Base-by-base conservation (phyloP, 768 basidiomycete species). In the Boletus insuetus region DNA sequence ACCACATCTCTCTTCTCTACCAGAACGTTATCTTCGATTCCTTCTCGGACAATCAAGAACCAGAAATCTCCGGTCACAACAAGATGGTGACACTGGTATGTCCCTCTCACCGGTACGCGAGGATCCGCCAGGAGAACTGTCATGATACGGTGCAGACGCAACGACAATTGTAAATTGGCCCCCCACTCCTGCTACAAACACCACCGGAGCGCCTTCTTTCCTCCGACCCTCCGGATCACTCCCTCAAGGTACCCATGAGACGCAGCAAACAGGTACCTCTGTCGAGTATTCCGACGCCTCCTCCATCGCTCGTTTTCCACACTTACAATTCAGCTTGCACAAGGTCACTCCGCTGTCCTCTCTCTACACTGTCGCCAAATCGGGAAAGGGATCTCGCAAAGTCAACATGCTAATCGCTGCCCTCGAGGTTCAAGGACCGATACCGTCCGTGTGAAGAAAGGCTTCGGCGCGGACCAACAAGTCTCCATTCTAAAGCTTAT, bases 341-440 rank as follows among this genome's bases (percentile, higher is more conserved):
- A 63, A 74, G 0, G 67, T 91, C 19, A 79, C 81, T 0, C 71
- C 82, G 2, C 73, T 91, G 2, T 71, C 80, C 3, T 52, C 68
- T 12, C 64, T 79, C 64, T 26, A 64, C 76, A 17, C 58, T 1
- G 57, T 57, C 37, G 62, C 65, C 16, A 54, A 64, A 51, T 69
- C 70, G 35, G 61, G 69, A 17, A 74, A 66, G 57, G 74, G 74
- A 10, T 75, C 79, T 35, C 69, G 66, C 20, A 85, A 84, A 62
- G 75, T 84, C 20, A 79, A 75, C 40, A 54, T 87, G 9, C 76
- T 93, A 8, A 75, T 87, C 6, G 89, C 85, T 6, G 79, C 81
- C 8, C 73, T 92, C 54, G 91, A 92, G 68, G 79, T 89, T 14
- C 89, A 91, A 48, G 89, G 89, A 0, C 91, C 89, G 85, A 89